Conservation (phyloP, 495 filamentous ascomycete species). For the Oidiodendron maius region DNA sequence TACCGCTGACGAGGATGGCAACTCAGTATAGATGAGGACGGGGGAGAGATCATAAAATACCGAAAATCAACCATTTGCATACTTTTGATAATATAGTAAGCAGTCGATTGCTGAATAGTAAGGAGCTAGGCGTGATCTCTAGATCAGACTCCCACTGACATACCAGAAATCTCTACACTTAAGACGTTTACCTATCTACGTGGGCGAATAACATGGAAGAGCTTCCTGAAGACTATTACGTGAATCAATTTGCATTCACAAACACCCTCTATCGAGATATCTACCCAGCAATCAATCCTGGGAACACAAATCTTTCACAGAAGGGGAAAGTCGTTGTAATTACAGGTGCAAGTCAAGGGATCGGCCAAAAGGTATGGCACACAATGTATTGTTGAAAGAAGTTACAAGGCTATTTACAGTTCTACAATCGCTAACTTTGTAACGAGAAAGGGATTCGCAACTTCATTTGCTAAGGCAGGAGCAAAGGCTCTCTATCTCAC, state of each 20-base stretch:
- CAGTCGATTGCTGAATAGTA: no score
- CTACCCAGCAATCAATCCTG: constrained; percentile 37
- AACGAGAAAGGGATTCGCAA: constrained; percentile 37
- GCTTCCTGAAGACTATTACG: constrained; percentile 3
- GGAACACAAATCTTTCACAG: constrained; percentile 24
- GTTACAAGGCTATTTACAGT: background rate
- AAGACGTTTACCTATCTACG: no score
- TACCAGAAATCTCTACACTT: no score
- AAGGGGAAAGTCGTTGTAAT: constrained; percentile 37
- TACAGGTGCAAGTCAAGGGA: constrained; percentile 39
- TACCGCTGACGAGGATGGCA: no score
- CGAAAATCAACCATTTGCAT: no score
- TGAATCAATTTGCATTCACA: constrained; percentile 19
- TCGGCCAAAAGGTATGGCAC: constrained; percentile 27
- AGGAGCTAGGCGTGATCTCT: no score
- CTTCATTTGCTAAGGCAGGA: constrained; percentile 34
- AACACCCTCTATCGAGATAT: constrained; percentile 34
- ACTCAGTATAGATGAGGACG: no score
- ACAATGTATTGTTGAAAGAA: background rate
- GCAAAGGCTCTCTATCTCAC: constrained; percentile 36
- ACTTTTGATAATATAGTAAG: no score
- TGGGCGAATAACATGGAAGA: no score
- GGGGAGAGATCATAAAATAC: no score
- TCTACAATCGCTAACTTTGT: constrained; percentile 1
- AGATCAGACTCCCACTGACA: no score